Percentiles rank a stretch among this genome's conserved stretches.
These are phyloP conservation scores for Boletus sp. DNA, from an alignment of 1,284 basidiomycete genomes.

Conservation along the genomic window DNA sequence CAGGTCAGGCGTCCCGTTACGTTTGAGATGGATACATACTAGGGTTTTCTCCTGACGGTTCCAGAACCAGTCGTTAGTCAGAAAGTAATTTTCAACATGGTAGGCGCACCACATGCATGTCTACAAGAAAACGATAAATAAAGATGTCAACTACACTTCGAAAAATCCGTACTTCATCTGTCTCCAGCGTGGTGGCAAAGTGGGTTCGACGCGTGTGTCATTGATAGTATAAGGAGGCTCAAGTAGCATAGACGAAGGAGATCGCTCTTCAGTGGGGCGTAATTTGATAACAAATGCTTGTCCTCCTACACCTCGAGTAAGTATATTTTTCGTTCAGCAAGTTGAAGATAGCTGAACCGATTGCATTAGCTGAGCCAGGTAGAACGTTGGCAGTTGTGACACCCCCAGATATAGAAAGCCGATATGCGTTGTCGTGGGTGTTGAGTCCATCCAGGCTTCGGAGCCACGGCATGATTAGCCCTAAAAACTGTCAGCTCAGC, in stretches of 20 bases:
- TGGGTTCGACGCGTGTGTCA: constrained; percentile 30
- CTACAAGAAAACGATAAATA: constrained; percentile 25
- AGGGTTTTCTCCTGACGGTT: constrained; percentile 27
- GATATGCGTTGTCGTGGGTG: constrained; percentile 34
- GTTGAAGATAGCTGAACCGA: constrained; percentile 37
- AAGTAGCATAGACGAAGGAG: constrained; percentile 46
- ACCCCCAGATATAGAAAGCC: constrained; percentile 38
- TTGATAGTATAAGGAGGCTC: constrained; percentile 45
- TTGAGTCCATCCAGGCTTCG: constrained; percentile 33
- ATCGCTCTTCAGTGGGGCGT: constrained; percentile 42
- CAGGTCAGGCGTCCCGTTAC: not conserved
- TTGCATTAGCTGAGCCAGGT: constrained; percentile 59
- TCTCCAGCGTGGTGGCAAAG: constrained; percentile 42
- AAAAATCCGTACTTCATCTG: constrained; percentile 42
- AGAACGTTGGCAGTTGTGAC: constrained; percentile 69
- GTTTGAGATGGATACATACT: constrained; percentile 13
- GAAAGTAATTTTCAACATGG: not conserved
- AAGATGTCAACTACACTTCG: not conserved
- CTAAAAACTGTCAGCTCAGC: constrained; percentile 12
- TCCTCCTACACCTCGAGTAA: constrained; percentile 36
- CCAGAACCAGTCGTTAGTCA: constrained; percentile 1
- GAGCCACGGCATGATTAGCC: constrained; percentile 42
- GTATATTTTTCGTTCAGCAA: not conserved
- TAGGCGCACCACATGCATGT: constrained; percentile 43
- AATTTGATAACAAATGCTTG: constrained; percentile 56